These are phyloP conservation scores for Blastocystis sp. DNA, from an alignment of 352 stramenopile genomes.

Conservation along the genomic window DNA sequence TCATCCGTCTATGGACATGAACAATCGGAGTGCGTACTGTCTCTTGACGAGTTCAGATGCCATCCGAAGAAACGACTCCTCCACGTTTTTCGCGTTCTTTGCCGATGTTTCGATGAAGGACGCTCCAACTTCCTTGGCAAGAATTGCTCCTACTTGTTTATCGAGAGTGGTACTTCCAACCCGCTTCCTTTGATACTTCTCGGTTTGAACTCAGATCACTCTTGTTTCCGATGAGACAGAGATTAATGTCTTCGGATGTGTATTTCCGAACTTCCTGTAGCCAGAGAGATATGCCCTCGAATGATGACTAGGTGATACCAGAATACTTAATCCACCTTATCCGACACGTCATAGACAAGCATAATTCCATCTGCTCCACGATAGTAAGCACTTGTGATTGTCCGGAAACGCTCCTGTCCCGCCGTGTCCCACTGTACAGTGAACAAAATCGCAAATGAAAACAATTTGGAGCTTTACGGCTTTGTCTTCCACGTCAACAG, in stretches of 20 bases:
- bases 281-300: conserved; percentile 60
- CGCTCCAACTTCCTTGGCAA: neutral
- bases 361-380: conserved; percentile 78
- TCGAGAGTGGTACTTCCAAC: neutral
- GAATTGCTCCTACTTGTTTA: neutral
- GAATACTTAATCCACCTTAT: conserved; percentile 66
- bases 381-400: conserved; percentile 73
- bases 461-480: conserved; percentile 50
- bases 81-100: conserved; percentile 35
- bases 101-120: conserved; percentile 46
- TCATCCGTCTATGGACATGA: neutral
- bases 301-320: conserved; percentile 59
- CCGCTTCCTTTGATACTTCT: neutral
- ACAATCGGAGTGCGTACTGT: neutral
- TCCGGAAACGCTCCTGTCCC: conserved; percentile 62
- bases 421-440: conserved; percentile 62
- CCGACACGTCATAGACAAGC: conserved; percentile 80
- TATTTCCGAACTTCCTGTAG: conserved; percentile 54
- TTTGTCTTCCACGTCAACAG: conserved; percentile 29
- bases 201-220: conserved; percentile 54
- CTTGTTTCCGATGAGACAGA: conserved; percentile 60
- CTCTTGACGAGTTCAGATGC: conserved; percentile 33
- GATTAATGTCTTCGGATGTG: neutral
- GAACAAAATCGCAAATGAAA: neutral
- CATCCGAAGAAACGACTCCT: conserved; percentile 2